Percentiles rank a stretch among this genome's conserved stretches.
phyloP scores from a whole-genome alignment of 176 grass and related monocot genomes.

The Ensete ventricosum region DNA sequence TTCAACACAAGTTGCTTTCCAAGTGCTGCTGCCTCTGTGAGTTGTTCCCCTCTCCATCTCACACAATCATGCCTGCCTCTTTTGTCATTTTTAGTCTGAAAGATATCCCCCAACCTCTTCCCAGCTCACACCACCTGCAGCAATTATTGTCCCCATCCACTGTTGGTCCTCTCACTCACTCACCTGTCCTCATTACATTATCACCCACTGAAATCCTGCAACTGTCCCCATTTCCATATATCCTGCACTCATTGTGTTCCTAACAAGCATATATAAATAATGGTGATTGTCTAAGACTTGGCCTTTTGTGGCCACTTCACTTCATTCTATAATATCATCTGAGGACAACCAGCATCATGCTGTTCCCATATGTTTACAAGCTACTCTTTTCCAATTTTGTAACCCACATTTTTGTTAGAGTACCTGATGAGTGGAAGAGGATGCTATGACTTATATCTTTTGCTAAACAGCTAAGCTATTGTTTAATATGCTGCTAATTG shows the following conservation, averaged over 20 bases:
- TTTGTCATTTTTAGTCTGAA: conserved; percentile 9
- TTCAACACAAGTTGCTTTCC: not conserved
- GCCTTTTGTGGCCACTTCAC: not conserved
- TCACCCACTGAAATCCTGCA: conserved; percentile 9
- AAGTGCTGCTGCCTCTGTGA: not conserved
- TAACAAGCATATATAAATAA: too few species aligned
- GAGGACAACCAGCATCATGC: not conserved
- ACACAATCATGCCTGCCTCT: conserved; percentile 6
- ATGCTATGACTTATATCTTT: not conserved
- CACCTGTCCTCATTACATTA: not conserved
- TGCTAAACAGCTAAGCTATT: not conserved
- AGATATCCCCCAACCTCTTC: conserved; percentile 2
- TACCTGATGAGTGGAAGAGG: not conserved
- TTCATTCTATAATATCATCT: not conserved
- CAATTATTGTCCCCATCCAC: conserved; percentile 4
- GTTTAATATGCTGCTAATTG: not conserved
- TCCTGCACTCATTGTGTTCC: not conserved
- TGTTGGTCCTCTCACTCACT: not conserved
- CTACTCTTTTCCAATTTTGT: not conserved
- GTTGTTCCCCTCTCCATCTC: conserved; percentile 5
- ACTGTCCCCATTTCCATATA: not conserved
- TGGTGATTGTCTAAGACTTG: conserved; percentile 1
- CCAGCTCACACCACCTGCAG: not conserved
- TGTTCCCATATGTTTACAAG: not conserved
- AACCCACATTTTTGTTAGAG: not conserved